Conservation (phyloP, 1,284 basidiomycete species). For the Peniophora sp. region DNA sequence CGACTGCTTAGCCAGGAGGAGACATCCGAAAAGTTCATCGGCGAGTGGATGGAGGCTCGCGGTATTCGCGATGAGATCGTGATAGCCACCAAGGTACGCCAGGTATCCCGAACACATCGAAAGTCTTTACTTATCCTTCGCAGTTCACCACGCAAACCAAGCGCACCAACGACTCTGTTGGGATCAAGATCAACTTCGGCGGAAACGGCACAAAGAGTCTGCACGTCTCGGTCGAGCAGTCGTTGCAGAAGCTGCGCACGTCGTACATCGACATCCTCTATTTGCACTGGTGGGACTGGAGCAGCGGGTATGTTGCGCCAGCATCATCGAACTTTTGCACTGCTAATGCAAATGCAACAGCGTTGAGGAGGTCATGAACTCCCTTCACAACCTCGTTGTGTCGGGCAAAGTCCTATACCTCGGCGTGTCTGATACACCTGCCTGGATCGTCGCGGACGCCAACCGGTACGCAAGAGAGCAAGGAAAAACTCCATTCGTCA, state of each 20-base stretch:
- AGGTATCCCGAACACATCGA: not conserved
- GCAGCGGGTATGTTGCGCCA: constrained; percentile 47
- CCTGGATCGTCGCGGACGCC: constrained; percentile 45
- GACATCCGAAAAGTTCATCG: constrained; percentile 25
- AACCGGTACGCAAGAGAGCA: constrained; percentile 44
- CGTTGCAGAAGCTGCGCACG: constrained; percentile 37
- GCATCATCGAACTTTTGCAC: constrained; percentile 31
- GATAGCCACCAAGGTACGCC: constrained; percentile 47
- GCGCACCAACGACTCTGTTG: constrained; percentile 10
- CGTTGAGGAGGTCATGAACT: constrained; percentile 11
- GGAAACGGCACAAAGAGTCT: constrained; percentile 31
- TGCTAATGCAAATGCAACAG: constrained; percentile 26
- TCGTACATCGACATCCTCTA: constrained; percentile 30
- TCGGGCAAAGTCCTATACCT: not conserved
- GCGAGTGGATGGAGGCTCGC: constrained; percentile 45
- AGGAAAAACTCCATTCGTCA: constrained; percentile 42
- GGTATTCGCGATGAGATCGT: constrained; percentile 47
- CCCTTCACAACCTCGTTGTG: constrained; percentile 15
- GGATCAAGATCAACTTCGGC: constrained; percentile 20
- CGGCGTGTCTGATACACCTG: constrained; percentile 36
- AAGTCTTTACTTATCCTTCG: constrained; percentile 16
- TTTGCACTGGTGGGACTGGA: constrained; percentile 35
- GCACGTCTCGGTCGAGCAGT: constrained; percentile 23
- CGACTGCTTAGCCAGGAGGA: constrained; percentile 17
- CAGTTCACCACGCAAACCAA: constrained; percentile 19